Base-by-base conservation (phyloP, 345 rosid species). In the Sisymbrium irio region DNA sequence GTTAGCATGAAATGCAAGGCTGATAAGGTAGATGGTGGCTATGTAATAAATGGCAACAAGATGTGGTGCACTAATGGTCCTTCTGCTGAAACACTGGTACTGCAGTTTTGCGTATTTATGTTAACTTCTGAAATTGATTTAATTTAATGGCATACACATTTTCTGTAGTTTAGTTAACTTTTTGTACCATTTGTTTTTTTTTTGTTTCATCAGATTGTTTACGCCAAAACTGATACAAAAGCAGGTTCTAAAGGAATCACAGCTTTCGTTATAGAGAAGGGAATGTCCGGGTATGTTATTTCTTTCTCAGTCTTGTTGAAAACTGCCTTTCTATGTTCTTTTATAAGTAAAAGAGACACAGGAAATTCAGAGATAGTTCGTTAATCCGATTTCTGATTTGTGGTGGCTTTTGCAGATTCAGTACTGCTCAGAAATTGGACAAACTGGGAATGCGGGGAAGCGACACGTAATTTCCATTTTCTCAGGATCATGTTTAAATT, bases 11-110 rank as follows among this genome's bases (percentile, higher is more conserved):
- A 94, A 82, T 91, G 97, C 81, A 91, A 89, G 79, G 98, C 98
- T 74, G 93, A 89, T 15, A 84, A 82, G 50, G 93, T 86, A 51
- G 89, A 89, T 83, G 97, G 96, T 46, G 97, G 98, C 47, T 91
- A 81, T 80, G 41, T 85, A 44, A 56, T 91, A 60, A 91, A 87
- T 73, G 97, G 98, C 72, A 91, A 86, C 84, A 91, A 91, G 80
- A 94, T 91, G 98, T 94, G 98, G 96, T 94, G 98, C 83, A 94
- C 97, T 28, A 94, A 94, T 86, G 98, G 98, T 68, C 96, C 97
- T 6, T 79, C 75, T 75, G 97, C 98, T 80, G 88, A 91, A 82
- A 94, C 98, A 53, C 75, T 94, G 95, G 98, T 94, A 80, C 61
- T 55, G n/a, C 36, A 28, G 6, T 28, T 28, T 65, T 46, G 17